Percentiles rank a stretch among this genome's conserved stretches.
Conservation (phyloP, 208 protist genomes). For the Tritrichomonas foetus region DNA sequence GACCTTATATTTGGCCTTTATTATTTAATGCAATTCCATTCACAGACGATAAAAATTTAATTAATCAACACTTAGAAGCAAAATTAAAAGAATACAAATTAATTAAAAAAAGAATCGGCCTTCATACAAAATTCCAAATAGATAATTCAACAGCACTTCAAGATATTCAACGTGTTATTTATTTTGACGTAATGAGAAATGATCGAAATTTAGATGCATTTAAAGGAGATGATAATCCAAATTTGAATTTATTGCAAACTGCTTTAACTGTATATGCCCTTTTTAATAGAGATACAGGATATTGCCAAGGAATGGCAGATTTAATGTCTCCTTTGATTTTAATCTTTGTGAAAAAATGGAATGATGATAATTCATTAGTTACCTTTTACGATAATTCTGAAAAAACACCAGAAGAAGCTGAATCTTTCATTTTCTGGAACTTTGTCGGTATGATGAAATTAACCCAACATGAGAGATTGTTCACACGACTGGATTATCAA, state of each 20-base stretch:
- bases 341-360: background rate
- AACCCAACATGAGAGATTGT: background rate
- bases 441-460: background rate
- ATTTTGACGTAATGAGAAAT: background rate
- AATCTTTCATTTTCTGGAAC: background rate
- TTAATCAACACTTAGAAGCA: background rate
- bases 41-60: background rate
- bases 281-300: background rate
- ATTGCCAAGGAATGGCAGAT: conserved; percentile 2
- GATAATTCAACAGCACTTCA: background rate
- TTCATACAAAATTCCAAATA: background rate
- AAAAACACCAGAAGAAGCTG: background rate
- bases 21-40: background rate
- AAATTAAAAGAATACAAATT: background rate
- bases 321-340: background rate
- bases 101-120: background rate
- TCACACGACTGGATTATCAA: background rate
- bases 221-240: conserved; percentile 15
- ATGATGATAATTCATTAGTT: background rate
- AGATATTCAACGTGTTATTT: background rate
- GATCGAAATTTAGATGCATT: background rate
- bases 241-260: background rate
- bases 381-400: background rate
- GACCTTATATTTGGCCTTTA: background rate
- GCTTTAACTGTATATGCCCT: background rate